Evolutionary conservation across 1,139 yeast species (phyloP), one percentile per base, ranked within the genome.

Genomic region (Zygosaccharomyces pseudobailii): DNA sequence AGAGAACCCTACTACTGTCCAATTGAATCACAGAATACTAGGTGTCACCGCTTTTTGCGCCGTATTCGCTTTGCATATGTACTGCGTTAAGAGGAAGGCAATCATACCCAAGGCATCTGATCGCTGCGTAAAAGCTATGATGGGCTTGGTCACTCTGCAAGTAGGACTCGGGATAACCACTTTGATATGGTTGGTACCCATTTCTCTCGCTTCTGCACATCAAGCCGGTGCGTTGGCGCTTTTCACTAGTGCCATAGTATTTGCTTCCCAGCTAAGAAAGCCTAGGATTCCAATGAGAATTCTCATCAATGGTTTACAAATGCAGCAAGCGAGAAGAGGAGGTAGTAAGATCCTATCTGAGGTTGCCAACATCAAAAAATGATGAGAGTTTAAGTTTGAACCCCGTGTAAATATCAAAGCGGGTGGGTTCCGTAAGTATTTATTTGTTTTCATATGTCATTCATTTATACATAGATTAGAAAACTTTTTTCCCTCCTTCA

Each of bases 1-100:
- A 45, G 99, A 94, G 68, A 94, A 94, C 67, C 99, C 98, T 51
- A 80, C 96, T 10, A 90, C 97, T 3, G 98, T 92, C 27, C 98
- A 94, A 69, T 72, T 94, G 55, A 84, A 83, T 50, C 99, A 94
- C 70, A 80, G 99, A 64, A 78, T 84, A 23, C 70, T 90, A 54
- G 98, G 97, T 3, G 79, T 81, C 17, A 71, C 94, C 7, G 84
- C 98, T 0, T 92, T 90, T 67, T 76, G 77, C 53, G 69, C 89
- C 0, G 76, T 88, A 7, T 67, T 85, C 37, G 94, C 77, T 0
- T 71, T 81, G 32, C 95, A 83, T 59, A 58, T 86, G 69, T 79
- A 76, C 57, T 78, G 82, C 3, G 74, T 72, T 50, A 78, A 74
- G 48, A 73, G 79, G 52, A 82, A 81, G 55, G 67, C 74, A 5